phyloP scores from a whole-genome alignment of 257 asterid genomes.

The Fraxinus pennsylvanica region DNA sequence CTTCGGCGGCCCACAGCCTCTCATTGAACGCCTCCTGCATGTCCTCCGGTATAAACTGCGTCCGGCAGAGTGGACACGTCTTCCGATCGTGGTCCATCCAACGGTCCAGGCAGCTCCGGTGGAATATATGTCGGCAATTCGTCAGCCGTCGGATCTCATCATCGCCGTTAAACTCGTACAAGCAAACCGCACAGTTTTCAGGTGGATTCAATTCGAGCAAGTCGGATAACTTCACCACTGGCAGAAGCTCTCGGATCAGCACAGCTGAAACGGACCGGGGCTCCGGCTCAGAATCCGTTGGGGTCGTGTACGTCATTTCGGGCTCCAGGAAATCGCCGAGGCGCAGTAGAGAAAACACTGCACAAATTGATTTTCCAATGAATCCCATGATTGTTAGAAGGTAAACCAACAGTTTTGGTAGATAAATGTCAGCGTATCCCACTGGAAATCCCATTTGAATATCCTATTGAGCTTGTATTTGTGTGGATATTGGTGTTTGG shows the following conservation, averaged over 20 bases:
- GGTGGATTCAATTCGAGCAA: slow-evolving; percentile 36
- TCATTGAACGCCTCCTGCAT: slow-evolving; percentile 59
- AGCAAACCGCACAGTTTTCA: slow-evolving; percentile 68
- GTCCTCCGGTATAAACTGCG: slow-evolving; percentile 52
- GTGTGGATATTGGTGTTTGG: neutral
- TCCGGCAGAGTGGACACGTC: slow-evolving; percentile 73
- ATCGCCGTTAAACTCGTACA: slow-evolving; percentile 49
- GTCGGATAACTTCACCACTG: slow-evolving; percentile 54
- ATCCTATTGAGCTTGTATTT: neutral
- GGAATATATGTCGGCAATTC: slow-evolving; percentile 65
- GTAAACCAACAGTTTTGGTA: slow-evolving; percentile 67
- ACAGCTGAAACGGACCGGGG: slow-evolving; percentile 47
- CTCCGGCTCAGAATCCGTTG: slow-evolving; percentile 25
- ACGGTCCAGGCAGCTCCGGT: slow-evolving; percentile 62
- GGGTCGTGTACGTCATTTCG: slow-evolving; percentile 31
- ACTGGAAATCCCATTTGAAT: slow-evolving; percentile 82
- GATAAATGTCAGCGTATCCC: slow-evolving; percentile 66
- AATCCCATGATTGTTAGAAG: slow-evolving; percentile 56
- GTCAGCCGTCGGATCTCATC: slow-evolving; percentile 66
- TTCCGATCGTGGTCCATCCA: slow-evolving; percentile 83
- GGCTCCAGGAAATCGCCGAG: slow-evolving; percentile 63
- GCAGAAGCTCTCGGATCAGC: slow-evolving; percentile 56
- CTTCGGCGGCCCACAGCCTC: slow-evolving; percentile 52
- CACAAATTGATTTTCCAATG: slow-evolving; percentile 42
- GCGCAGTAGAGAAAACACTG: slow-evolving; percentile 47